Base-by-base conservation (phyloP, 345 rosid genomes). In the Lenwebbia sp. region DNA sequence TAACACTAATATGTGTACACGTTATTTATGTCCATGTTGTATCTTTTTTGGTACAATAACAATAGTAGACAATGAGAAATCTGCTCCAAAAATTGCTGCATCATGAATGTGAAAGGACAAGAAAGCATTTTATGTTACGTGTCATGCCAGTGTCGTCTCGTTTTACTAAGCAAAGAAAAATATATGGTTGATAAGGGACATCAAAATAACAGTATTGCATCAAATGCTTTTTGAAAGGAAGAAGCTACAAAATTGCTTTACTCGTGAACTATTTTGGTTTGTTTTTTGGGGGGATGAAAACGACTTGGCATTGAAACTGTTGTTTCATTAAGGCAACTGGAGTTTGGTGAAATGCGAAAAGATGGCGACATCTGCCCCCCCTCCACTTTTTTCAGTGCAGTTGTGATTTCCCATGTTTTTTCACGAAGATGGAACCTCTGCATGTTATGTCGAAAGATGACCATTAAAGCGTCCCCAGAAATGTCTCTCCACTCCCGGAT, bases 371-470 rank as follows among this genome's bases (percentile, higher is more conserved):
- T 54, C 28, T 33, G 54, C 49, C n/a, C 51, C 49, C 41, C 51
- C 74, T 53, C 78, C 33, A 55, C 83, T 78, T 85, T 85, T 83
- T 41, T 76, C 83, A 54, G 83, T 85, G 83, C 86, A 76, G 86
- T 85, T 65, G 84, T 85, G 62, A 55, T 37, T 85, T 85, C 76
- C 86, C 86, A 85, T 85, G 56, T 76, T 74, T 85, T 85, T 85
- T 82, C 86, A 85, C 83, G 83, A 55, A 40, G 26, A 23, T 54
- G 83, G 57, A 52, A 78, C 84, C 56, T 54, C 50, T 85, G 86
- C 86, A 85, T 85, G 86, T 85, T 85, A 41, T 25, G 76, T 78
- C 41, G 25, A 70, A 85, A 85, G 82, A 76, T 70, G 57, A 4
- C 78, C 78, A 70, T 33, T 70, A 70, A 70, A 70, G 78, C 47